Evolutionary conservation across 2,329 filamentous ascomycete genomes (phyloP), one percentile per base, ranked within the genome.

Genomic region (Penicillium italicum): DNA sequence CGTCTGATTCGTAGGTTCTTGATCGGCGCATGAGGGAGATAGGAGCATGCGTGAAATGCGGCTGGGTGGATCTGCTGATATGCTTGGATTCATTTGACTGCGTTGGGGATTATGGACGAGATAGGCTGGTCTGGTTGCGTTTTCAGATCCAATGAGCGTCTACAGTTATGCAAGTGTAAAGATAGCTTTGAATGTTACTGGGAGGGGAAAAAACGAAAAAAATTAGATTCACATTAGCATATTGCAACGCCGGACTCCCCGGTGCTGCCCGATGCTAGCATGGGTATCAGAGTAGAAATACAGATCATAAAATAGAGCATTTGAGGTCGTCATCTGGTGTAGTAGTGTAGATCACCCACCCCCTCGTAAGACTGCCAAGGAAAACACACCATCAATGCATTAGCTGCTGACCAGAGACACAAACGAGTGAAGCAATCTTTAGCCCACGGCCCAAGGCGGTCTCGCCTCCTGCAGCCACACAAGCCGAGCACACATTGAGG

Each of bases 231-330:
- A 51, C 16, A 45, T 34, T 50, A 44, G 26, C 41, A 57, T 33
- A 55, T 56, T 44, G 20, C 52, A 57, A 62, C 59, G 56, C 61
- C 59, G 43, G 51, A 57, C 57, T 50, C 50, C 57, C 57, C 52
- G 54, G 57, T 56, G 43, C 56, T 61, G 54, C 59, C 34, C 38
- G 42, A 59, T 59, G 51, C 55, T 52, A 53, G 59, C 59, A 63
- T 63, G 57, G 61, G 59, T 65, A 65, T 63, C 60, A 44, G 53
- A 42, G 50, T 56, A 59, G 55, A 60, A 60, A 53, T 59, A 59
- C 55, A 56, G 41, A 50, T 53, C 46, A 55, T 51, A 36, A 45
- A 51, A 51, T 30, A 34, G 28, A 41, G 46, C 40, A 55, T 55
- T 34, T 34, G 34, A 45, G 37, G 53, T 54, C 50, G 26, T 45